Conservation (phyloP, 768 basidiomycete species). For the Tricholoma terreum region DNA sequence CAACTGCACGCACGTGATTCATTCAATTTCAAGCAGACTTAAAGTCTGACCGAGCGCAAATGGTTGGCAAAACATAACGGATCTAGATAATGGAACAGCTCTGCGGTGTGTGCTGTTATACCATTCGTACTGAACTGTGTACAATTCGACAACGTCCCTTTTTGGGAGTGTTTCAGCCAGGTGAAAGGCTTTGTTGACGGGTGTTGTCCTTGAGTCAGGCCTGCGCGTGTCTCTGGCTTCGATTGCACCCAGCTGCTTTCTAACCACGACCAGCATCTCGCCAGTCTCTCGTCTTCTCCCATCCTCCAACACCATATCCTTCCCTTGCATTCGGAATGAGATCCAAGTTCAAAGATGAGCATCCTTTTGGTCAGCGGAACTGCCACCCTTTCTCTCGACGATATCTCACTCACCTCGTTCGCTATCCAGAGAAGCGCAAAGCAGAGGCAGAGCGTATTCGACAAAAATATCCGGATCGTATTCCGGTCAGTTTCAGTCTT, state of each 20-base stretch:
- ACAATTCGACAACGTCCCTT: not conserved
- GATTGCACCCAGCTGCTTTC: slow-evolving; percentile 15
- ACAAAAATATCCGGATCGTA: slow-evolving; percentile 98
- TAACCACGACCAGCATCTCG: slow-evolving; percentile 23
- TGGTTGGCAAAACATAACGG: too few relatives aligned
- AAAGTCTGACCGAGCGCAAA: too few relatives aligned
- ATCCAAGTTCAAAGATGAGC: slow-evolving; percentile 98
- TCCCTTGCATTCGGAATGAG: slow-evolving; percentile 50
- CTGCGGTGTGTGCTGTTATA: too few relatives aligned
- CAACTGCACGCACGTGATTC: too few relatives aligned
- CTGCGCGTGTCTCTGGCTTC: slow-evolving; percentile 41
- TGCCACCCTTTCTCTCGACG: slow-evolving; percentile 17
- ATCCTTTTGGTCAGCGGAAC: slow-evolving; percentile 82
- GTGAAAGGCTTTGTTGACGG: slow-evolving; percentile 17
- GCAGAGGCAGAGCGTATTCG: slow-evolving; percentile 97
- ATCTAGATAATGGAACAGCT: too few relatives aligned
- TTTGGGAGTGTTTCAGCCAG: slow-evolving; percentile 1
- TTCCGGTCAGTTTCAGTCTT: slow-evolving; percentile 67
- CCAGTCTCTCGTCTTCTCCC: slow-evolving; percentile 3
- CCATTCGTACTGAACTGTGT: not conserved
- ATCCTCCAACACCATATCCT: slow-evolving; percentile 2
- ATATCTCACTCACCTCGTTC: slow-evolving; percentile 31
- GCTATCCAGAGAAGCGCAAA: slow-evolving; percentile 89
- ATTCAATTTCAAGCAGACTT: too few relatives aligned
- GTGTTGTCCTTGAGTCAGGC: slow-evolving; percentile 26